Conservation (phyloP, 2,329 filamentous ascomycete genomes). For the Shiraia sp. region DNA sequence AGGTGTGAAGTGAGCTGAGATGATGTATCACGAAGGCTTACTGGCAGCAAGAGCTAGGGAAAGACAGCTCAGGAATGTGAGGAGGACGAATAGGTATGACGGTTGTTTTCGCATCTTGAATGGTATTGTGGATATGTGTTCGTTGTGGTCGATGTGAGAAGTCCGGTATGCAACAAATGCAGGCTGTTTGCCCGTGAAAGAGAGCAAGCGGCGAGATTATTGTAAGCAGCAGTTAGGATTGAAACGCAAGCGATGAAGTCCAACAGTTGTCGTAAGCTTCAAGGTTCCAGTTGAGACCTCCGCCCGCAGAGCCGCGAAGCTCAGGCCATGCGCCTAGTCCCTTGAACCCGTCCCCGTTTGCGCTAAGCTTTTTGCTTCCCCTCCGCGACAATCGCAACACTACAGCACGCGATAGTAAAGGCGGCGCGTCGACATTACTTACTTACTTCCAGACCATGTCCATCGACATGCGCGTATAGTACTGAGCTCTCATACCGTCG, state of each 20-base stretch:
- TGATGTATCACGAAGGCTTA: slow-evolving; percentile 31
- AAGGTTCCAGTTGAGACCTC: no score
- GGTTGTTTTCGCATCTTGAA: slow-evolving; percentile 27
- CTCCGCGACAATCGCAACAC: slow-evolving; percentile 16
- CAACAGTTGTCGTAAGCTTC: no score
- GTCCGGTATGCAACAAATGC: no score
- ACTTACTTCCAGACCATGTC: slow-evolving; percentile 2
- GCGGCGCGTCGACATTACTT: slow-evolving; percentile 13
- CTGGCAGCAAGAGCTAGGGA: slow-evolving; percentile 49
- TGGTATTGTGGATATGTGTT: background rate
- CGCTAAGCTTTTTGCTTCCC: slow-evolving; percentile 43
- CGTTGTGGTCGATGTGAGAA: no score
- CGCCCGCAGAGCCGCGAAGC: slow-evolving; percentile 12
- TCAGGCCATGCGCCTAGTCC: slow-evolving; percentile 16
- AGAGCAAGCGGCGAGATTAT: no score
- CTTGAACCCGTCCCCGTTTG: slow-evolving; percentile 18
- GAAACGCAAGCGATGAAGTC: no score
- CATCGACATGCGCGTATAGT: slow-evolving; percentile 4
- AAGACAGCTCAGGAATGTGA: slow-evolving; percentile 40
- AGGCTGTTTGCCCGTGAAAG: no score
- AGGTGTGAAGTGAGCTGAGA: background rate
- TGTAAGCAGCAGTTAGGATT: no score
- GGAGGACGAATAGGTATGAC: slow-evolving; percentile 26
- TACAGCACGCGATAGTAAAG: slow-evolving; percentile 17
- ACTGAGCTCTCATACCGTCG: slow-evolving; percentile 8